Evolutionary conservation across 2,329 filamentous ascomycete genomes (phyloP).

Genomic region (Exophiala spinifera): DNA sequence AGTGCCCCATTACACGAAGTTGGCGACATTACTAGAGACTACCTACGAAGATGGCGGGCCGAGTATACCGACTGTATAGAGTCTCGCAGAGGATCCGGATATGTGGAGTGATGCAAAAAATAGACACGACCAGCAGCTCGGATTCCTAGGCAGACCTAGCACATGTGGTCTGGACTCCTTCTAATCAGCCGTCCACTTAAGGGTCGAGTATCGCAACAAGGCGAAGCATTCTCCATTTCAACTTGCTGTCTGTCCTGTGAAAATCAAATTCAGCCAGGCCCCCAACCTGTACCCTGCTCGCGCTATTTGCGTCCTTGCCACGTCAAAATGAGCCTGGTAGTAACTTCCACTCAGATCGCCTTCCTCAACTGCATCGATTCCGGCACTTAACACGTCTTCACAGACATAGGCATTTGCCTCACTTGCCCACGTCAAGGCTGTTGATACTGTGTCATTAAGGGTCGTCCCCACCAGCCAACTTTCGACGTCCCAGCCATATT

Average conservation of each 20-base stretch:
- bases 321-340: constrained; percentile 22
- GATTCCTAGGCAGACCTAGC: background rate
- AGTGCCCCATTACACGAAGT: too few species aligned
- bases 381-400: constrained; percentile 61
- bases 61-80: too few species aligned
- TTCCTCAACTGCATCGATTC: constrained; percentile 55
- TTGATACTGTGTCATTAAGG: constrained; percentile 27
- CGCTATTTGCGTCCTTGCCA: constrained; percentile 57
- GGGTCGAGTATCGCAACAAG: background rate
- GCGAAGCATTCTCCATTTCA: background rate
- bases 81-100: too few species aligned
- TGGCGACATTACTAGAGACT: too few species aligned
- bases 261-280: constrained; percentile 64
- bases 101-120: background rate
- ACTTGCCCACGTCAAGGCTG: constrained; percentile 53
- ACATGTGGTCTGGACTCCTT: too few species aligned
- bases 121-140: background rate
- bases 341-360: constrained; percentile 34
- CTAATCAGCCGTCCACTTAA: too few species aligned
- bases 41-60: too few species aligned
- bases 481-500: constrained; percentile 19
- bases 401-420: constrained; percentile 63
- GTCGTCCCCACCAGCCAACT: constrained; percentile 6
- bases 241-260: constrained; percentile 26
- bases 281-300: constrained; percentile 67